Evolutionary conservation across 805 yeast genomes (phyloP).

Genomic region (Ascoidea rubescens): DNA sequence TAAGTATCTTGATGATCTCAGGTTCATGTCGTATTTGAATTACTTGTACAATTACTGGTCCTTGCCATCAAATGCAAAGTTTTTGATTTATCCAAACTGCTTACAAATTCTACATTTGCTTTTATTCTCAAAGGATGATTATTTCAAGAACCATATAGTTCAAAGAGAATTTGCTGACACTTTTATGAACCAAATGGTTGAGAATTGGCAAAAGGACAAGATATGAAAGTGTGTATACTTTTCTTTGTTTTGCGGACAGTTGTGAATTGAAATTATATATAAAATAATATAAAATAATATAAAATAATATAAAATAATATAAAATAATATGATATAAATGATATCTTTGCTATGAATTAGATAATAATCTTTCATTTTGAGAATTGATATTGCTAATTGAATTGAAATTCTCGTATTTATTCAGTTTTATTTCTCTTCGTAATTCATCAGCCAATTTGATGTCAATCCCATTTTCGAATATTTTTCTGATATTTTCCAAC

Average conservation of each 20-base stretch:
- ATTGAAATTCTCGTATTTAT: too few species aligned
- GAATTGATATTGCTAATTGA: too few species aligned
- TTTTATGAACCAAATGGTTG: slow-evolving; percentile 8
- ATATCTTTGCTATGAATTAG: too few species aligned
- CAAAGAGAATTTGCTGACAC: slow-evolving; percentile 8
- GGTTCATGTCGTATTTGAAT: slow-evolving; percentile 49
- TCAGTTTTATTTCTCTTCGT: too few species aligned
- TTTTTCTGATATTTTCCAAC: slow-evolving; percentile 25
- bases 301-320: too few species aligned
- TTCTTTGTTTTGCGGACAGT: too few species aligned
- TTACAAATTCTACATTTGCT: slow-evolving; percentile 50
- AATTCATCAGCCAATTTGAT: slow-evolving; percentile 13
- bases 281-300: too few species aligned
- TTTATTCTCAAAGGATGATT: not conserved
- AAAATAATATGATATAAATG: too few species aligned
- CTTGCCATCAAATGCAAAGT: slow-evolving; percentile 46
- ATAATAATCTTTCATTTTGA: too few species aligned
- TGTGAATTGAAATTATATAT: too few species aligned
- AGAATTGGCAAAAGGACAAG: slow-evolving; percentile 6
- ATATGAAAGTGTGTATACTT: too few species aligned
- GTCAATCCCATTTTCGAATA: slow-evolving; percentile 27
- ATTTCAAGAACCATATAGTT: slow-evolving; percentile 6
- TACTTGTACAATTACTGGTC: slow-evolving; percentile 63
- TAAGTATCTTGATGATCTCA: slow-evolving; percentile 45
- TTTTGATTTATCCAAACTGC: slow-evolving; percentile 63